Evolutionary conservation across 257 asterid genomes (phyloP).

Genomic region (Solanum appendiculatum): DNA sequence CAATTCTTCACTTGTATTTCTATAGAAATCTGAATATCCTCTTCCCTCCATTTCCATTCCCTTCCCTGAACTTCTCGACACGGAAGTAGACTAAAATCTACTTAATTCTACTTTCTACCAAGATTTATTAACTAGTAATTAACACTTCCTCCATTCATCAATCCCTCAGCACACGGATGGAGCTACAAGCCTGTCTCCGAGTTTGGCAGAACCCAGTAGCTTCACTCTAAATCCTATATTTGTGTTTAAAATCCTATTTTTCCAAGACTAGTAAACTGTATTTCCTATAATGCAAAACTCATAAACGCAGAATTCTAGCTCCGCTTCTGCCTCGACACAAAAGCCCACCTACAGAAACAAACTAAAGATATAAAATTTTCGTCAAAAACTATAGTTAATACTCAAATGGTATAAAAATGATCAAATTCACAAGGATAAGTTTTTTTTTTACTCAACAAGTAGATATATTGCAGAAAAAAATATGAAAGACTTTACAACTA

Average conservation of each 20-base stretch:
- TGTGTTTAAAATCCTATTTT: neutral
- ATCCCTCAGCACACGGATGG: neutral
- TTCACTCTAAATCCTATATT: neutral
- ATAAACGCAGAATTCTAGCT: neutral
- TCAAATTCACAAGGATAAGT: neutral
- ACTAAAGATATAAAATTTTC: neutral
- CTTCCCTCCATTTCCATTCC: slow-evolving; percentile 61
- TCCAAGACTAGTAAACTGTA: neutral
- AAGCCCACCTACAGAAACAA: neutral
- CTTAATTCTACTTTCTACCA: neutral
- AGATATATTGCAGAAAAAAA: neutral
- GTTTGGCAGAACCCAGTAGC: neutral
- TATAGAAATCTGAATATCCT: slow-evolving; percentile 40
- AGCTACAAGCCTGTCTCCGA: neutral
- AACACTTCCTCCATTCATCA: neutral
- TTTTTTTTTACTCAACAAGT: neutral
- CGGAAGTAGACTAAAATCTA: neutral
- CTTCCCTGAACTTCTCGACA: neutral
- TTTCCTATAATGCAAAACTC: neutral
- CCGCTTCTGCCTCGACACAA: neutral
- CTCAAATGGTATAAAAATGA: neutral
- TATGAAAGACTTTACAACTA: slow-evolving; percentile 1
- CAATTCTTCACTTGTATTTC: slow-evolving; percentile 79
- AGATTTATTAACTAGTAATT: neutral
- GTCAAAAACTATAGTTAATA: neutral